Evolutionary conservation across 2,329 filamentous ascomycete species (phyloP), one percentile per base, ranked within the genome.

Genomic region (Cryphonectria radicalis): DNA sequence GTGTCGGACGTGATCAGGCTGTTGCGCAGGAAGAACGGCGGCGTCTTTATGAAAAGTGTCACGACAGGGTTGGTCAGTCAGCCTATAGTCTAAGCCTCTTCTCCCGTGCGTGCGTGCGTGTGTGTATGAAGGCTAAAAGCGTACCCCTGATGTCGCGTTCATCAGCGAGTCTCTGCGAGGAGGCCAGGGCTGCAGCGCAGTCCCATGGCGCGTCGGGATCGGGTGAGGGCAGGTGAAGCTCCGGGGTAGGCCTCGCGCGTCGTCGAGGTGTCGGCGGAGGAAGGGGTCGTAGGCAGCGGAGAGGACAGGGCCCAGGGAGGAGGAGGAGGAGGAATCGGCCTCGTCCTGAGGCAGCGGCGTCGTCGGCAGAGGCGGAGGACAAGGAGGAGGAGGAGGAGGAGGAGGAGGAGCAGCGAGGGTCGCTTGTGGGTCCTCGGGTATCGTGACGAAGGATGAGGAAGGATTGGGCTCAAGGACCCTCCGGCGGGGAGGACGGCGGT

Each of bases 201-300:
- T 68, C 62, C 66, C 72, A 71, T 66, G 67, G 68, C 68, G 67
- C 62, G 64, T 66, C 55, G 68, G 65, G 60, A 46, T 50, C 55
- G n/a, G 55, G 63, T 55, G 62, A 59, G 66, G 32, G 63, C 22
- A 66, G 57, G 42, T 55, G 50, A 65, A 66, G 46, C 55, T 68
- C 43, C 50, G 55, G 53, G 70, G 69, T n/a, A 70, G 79, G 68
- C 78, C 76, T 60, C 77, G 76, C 71, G 79, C 77, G 53, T 79
- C 77, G 77, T 79, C 77, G 77, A 84, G 79, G 74, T 84, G 84
- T 74, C 82, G 83, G 75, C 84, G 82, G 79, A 87, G 86, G 77
- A 88, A 87, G 42, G 85, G 85, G 74, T 88, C 86, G 82, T 89
- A 85, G 76, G 86, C 80, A 73, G 88, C 86, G 72, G 86, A 88